Evolutionary conservation across 192 early-diverging fungal species (phyloP).

Genomic region (Obelidium mucronatum): DNA sequence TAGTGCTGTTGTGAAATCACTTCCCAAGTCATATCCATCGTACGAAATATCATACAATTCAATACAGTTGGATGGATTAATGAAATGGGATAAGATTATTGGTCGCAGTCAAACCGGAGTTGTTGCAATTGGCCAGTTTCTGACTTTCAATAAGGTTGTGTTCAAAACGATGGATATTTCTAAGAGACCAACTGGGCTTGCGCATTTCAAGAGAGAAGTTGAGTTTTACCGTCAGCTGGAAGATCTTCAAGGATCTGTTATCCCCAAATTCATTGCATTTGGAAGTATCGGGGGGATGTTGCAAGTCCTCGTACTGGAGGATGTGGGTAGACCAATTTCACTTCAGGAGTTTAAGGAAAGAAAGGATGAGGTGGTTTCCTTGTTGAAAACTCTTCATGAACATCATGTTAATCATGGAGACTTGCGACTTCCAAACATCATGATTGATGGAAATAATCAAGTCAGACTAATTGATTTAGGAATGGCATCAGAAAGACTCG

Average conservation of each 20-base stretch:
- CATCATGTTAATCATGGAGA: not conserved
- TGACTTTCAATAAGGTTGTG: constrained; percentile 4
- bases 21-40: not conserved
- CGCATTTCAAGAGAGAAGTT: constrained; percentile 10
- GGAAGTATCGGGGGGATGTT: not conserved
- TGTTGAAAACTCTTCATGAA: constrained; percentile 1
- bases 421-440: constrained; percentile 3
- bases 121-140: not conserved
- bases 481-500: not conserved
- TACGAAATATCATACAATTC: not conserved
- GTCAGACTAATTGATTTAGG: constrained; percentile 4
- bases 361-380: not conserved
- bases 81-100: constrained; percentile 8
- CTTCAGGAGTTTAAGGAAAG: not conserved
- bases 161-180: constrained; percentile 27
- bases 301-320: constrained; percentile 14
- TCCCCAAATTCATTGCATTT: constrained; percentile 15
- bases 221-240: not conserved
- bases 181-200: not conserved
- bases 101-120: constrained; percentile 2
- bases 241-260: constrained; percentile 1
- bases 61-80: constrained; percentile 2
- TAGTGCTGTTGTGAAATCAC: not conserved
- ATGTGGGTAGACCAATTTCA: constrained; percentile 14
- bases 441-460: not conserved